Base-by-base conservation (phyloP, 257 asterid species). In the Knoxia roxburghii region DNA sequence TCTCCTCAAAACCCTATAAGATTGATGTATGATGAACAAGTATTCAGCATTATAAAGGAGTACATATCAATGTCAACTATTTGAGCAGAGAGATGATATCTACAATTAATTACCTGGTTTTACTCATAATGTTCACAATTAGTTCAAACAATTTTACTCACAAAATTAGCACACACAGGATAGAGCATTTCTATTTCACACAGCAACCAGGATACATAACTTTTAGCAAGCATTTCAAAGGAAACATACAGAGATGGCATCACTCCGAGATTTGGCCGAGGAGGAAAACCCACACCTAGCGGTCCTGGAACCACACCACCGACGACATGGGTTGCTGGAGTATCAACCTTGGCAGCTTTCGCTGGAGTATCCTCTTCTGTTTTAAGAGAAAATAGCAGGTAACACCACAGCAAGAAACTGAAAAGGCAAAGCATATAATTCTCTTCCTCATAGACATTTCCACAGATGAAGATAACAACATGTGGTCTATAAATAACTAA, bases 361-460 rank as follows among this genome's bases (percentile, higher is more conserved):
- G 91, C 72, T 53, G 89, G 81, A 56, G 76, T 71, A n/a, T 88
- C 97, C 39, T 87, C 95, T 43, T 92, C 97, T 89, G 82, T 71
- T 77, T 37, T 4, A 37, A 37, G 41, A 72, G 49, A 71, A 63
- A 41, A 41, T 23, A 39, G 6, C 13, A 43, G 30, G 52, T 39
- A 13, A 37, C 21, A 72, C 14, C 33, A 33, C 41, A 43, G 4
- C 24, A 13, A 23, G 43, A 30, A 24, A 46, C 13, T 58, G 35
- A 53, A 59, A 30, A 23, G 62, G 40, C 39, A 15, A 64, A 10
- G 26, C 7, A 7, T 24, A 5, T n/a, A 41, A 11, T 60, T 35
- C 2, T 12, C 4, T 24, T 54, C 7, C 26, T 54, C 41, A 18
- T 17, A 40, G 54, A 15, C 14, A 26, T 12, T 56, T 20, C 29